These are phyloP conservation scores for Tetrastigma voinierianum DNA, from an alignment of 164 flowering plant genomes.

Conservation along the genomic window DNA sequence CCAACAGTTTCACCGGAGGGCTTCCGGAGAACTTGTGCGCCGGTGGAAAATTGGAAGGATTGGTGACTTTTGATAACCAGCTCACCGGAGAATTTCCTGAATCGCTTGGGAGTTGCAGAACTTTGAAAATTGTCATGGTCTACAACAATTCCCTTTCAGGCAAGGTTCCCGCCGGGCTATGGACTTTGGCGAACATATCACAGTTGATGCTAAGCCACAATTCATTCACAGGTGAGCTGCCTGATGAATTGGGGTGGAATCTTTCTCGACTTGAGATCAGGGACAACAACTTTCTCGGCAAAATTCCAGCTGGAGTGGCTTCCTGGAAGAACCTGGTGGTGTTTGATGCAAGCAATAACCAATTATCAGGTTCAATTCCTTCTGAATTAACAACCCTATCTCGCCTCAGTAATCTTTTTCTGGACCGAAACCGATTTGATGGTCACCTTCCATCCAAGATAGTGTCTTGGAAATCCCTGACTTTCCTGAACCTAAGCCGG, in stretches of 20 bases:
- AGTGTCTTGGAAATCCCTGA: slow-evolving; percentile 44
- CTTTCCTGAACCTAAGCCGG: slow-evolving; percentile 41
- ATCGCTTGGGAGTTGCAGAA: slow-evolving; percentile 32
- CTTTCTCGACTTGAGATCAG: slow-evolving; percentile 43
- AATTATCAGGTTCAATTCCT: slow-evolving; percentile 48
- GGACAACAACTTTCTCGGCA: slow-evolving; percentile 51
- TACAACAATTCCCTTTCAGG: slow-evolving; percentile 43
- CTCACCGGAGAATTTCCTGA: slow-evolving; percentile 32
- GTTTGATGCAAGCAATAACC: slow-evolving; percentile 51
- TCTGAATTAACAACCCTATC: slow-evolving; percentile 38
- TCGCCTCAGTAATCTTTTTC: slow-evolving; percentile 25
- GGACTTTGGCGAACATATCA: slow-evolving; percentile 33
- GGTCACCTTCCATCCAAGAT: slow-evolving; percentile 43
- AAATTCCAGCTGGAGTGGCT: slow-evolving; percentile 33
- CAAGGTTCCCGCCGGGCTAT: slow-evolving; percentile 38
- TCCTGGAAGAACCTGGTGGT: slow-evolving; percentile 27
- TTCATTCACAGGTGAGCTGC: slow-evolving; percentile 47
- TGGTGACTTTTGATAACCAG: slow-evolving; percentile 31
- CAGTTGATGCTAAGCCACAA: slow-evolving; percentile 33
- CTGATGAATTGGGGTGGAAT: slow-evolving; percentile 25
- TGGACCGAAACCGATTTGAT: slow-evolving; percentile 45
- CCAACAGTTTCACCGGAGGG: slow-evolving; percentile 38
- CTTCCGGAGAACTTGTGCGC: slow-evolving; percentile 47
- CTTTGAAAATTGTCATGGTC: slow-evolving; percentile 12
- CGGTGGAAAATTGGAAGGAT: slow-evolving; percentile 22